phyloP scores from a whole-genome alignment of 805 yeast genomes.

The Kuraishia piskuri region DNA sequence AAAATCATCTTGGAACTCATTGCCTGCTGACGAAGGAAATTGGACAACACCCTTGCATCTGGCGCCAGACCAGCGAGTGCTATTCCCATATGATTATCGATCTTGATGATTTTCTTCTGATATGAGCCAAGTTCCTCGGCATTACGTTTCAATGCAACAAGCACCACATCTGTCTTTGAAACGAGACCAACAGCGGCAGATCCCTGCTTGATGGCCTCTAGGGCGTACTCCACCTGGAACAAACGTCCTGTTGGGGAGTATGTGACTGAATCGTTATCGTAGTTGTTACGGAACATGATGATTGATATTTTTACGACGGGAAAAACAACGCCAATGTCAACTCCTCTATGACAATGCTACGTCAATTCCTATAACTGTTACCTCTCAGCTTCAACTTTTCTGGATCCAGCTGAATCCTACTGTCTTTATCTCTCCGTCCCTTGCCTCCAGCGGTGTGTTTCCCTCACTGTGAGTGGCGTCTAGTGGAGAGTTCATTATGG shows the following conservation, averaged over 20 bases:
- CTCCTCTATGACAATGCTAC: background rate
- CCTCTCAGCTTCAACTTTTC: background rate
- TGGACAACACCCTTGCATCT: constrained; percentile 90
- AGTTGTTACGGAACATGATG: constrained; percentile 84
- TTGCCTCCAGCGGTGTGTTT: background rate
- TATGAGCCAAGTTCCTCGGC: constrained; percentile 97
- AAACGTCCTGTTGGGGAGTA: constrained; percentile 93
- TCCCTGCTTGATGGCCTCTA: constrained; percentile 96
- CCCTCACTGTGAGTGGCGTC: background rate
- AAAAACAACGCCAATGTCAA: background rate
- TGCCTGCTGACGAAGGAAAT: constrained; percentile 84
- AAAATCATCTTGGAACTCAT: constrained; percentile 79
- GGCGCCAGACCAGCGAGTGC: constrained; percentile 98
- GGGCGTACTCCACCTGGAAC: constrained; percentile 84
- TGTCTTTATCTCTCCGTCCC: background rate
- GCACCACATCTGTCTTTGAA: constrained; percentile 78
- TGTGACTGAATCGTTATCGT: constrained; percentile 97
- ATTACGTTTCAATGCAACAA: constrained; percentile 91
- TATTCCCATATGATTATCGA: constrained; percentile 90
- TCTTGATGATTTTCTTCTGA: constrained; percentile 85
- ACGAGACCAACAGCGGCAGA: constrained; percentile 93
- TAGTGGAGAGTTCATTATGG: background rate
- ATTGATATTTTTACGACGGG: background rate
- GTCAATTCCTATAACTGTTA: too few relatives aligned
- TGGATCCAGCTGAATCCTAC: background rate